Evolutionary conservation across 164 flowering plant genomes (phyloP), one percentile per base, ranked within the genome.

Genomic region (Sextonia rubra): DNA sequence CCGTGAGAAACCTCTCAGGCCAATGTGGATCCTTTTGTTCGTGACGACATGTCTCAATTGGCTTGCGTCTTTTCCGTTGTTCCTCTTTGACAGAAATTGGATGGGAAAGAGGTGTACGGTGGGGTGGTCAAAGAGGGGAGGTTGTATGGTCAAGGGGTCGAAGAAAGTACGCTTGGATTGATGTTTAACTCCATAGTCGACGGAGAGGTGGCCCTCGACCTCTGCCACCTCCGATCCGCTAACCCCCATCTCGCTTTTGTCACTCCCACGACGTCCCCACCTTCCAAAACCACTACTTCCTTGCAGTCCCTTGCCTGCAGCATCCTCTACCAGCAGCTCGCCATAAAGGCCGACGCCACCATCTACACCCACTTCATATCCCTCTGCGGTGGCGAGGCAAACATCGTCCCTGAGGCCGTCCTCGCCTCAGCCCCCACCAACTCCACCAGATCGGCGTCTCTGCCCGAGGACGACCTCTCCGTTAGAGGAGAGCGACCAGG

Each of bases 311-410:
- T 95, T 12, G 75, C 92, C 29, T 85, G 87, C 60, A 86, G 90
- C 81, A 95, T 95, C 32, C 88, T 95, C n/a, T 93, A 91, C 74
- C 99, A 95, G 80, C 99, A 95, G 67, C 89, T 95, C 22, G 99
- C 98, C 4, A 86, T 79, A 76, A 95, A 95, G 61, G 99, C 99
- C 26, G 99, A 93, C 44, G 83, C 94, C 0, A 86, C 96, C 20
- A 90, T 93, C 73, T 95, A 91, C 82, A 82, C 87, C 8, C 91
- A 98, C 37, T 95, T 95, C 70, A 76, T 95, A 12, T 64, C 88
- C 2, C 89, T 93, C 9, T 91, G 97, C 60, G 99, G 98, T 4
- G 94, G 98, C 1, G 96, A 93, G 69, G 58, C 83, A 8, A 81
- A 86, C 0, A 94, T 93, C 12, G 18, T 82, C 8, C 97, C 98